Evolutionary conservation across 1,139 yeast species (phyloP), one percentile per base, ranked within the genome.

Genomic region (Magnusiomyces sp.): DNA sequence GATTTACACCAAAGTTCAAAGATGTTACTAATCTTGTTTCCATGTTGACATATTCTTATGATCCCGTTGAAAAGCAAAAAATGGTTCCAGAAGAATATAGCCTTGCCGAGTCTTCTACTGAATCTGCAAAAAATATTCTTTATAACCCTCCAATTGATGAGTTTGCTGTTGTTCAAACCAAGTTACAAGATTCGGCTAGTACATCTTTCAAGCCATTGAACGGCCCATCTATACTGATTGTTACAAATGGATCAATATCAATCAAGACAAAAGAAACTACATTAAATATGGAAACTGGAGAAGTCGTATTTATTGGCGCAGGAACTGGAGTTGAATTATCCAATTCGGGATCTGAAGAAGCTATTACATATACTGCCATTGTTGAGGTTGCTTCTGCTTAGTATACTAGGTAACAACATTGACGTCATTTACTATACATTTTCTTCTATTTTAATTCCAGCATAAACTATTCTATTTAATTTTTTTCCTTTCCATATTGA

Each of bases 91-190:
- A 72, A 59, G 58, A 71, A 9, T 89, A 86, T 64, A 68, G 75
- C 43, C 79, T 81, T 65, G 77, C 89, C 29, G 62, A 70, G 11
- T 95, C 95, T 50, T 84, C 77, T 45, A 87, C 86, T 39, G 71
- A 70, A 32, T 64, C 65, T 36, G 62, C 64, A 46, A 48, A 59
- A 45, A 77, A 84, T 29, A 77, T 76, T 39, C 74, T 90, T 57
- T 94, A 83, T 68, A 85, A 92, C 65, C 99, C 99, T 27, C 99
- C 99, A 55, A 92, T 92, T 64, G 95, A 83, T 54, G 99, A 92
- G 71, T 92, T 92, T 64, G 76, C 96, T 2, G 97, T 92, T 20
- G 75, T 94, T 62, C 92, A 87, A 69, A 81, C 94, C 45, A 34
- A 27, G 6, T 14, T 43, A 6, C 20, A n/a, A 5, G 36, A 43